Evolutionary conservation across 140 eudicot genomes (phyloP).

Genomic region (Eryngium alpinum): DNA sequence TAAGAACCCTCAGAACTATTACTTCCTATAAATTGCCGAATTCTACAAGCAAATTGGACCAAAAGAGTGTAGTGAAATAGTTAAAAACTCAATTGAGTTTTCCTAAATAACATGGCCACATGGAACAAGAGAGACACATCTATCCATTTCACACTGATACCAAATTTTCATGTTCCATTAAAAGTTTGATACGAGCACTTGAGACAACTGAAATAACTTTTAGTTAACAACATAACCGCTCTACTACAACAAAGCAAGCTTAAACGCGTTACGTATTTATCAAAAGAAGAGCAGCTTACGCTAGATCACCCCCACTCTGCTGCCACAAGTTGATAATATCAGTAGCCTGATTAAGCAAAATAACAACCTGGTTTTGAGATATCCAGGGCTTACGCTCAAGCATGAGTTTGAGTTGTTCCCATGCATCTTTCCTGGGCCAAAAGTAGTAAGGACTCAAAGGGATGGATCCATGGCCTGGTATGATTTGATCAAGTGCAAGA

Average conservation of each 20-base stretch:
- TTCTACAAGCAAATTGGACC: no score
- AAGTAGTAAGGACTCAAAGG: constrained; percentile 84
- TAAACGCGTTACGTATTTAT: background rate
- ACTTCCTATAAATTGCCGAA: no score
- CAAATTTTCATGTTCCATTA: background rate
- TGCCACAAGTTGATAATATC: constrained; percentile 95
- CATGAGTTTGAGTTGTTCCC: constrained; percentile 77
- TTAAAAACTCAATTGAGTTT: no score
- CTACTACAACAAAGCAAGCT: background rate
- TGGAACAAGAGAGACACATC: background rate
- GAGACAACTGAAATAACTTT: background rate
- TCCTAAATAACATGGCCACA: background rate
- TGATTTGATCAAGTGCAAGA: constrained; percentile 67
- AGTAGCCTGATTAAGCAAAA: constrained; percentile 88
- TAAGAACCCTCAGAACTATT: no score
- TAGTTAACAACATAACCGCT: background rate
- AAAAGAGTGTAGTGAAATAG: no score
- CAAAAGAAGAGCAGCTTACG: constrained; percentile 14
- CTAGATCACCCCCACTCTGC: constrained; percentile 47
- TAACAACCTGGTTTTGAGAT: constrained; percentile 57
- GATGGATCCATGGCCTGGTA: constrained; percentile 78
- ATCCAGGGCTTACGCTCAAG: constrained; percentile 92
- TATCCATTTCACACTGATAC: background rate
- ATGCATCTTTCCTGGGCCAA: constrained; percentile 97
- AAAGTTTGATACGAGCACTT: background rate